A percentile compares a stretch with the other conserved stretches of the same genome.
phyloP scores from a whole-genome alignment of 495 filamentous ascomycete genomes.

The Talaromyces liani region DNA sequence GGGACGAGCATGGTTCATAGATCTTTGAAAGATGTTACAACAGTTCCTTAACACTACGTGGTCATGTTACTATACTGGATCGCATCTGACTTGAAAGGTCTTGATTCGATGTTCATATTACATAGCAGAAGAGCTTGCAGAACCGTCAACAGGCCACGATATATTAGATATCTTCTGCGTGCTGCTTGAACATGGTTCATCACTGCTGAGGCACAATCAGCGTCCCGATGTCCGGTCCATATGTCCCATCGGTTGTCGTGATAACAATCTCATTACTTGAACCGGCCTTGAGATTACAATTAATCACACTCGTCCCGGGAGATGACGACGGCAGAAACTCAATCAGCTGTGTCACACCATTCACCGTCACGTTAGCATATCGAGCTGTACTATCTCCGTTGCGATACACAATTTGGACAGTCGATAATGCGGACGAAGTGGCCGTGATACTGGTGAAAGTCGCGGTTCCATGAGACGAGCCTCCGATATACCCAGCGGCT shows the following conservation, averaged over 20 bases:
- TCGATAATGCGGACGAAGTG: background rate
- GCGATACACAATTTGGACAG: background rate
- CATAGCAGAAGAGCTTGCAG: background rate
- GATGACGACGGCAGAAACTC: background rate
- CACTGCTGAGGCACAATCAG: background rate
- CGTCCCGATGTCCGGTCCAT: slow-evolving; percentile 1
- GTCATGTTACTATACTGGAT: background rate
- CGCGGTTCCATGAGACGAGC: background rate
- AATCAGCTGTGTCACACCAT: background rate
- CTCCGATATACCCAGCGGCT: slow-evolving; percentile 2
- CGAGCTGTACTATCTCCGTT: background rate
- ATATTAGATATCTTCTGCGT: background rate
- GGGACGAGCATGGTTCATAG: too few species aligned
- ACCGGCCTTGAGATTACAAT: background rate
- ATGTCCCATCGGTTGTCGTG: background rate
- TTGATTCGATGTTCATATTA: background rate
- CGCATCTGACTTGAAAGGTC: background rate
- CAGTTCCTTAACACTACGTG: background rate
- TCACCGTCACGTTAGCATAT: slow-evolving; percentile 1
- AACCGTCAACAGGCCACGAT: background rate
- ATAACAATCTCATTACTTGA: slow-evolving; percentile 1
- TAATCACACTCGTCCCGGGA: background rate
- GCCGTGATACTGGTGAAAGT: background rate
- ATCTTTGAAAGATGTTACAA: background rate
- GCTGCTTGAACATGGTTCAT: background rate